Percentiles rank a stretch among this genome's conserved stretches.
phyloP scores from a whole-genome alignment of 1,284 basidiomycete genomes.

The Sanghuangporus sanghuang region DNA sequence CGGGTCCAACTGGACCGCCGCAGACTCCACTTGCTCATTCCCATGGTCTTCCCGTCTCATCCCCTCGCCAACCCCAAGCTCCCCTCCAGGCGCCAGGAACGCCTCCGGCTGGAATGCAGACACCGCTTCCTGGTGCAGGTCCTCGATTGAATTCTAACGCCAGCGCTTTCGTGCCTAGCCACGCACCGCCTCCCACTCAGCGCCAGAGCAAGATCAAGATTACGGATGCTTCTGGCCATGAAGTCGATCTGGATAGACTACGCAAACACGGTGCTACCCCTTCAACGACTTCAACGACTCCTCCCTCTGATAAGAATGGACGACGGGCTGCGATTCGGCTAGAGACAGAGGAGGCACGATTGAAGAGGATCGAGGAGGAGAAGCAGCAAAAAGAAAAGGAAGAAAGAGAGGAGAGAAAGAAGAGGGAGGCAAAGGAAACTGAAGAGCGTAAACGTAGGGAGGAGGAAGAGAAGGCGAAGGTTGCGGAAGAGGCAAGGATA shows the following conservation, averaged over 20 bases:
- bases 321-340: slow-evolving; percentile 33
- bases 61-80: slow-evolving; percentile 56
- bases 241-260: slow-evolving; percentile 50
- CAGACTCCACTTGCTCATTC: slow-evolving; percentile 29
- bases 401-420: slow-evolving; percentile 22
- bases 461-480: slow-evolving; percentile 21
- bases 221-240: slow-evolving; percentile 48
- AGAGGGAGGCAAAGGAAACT: slow-evolving; percentile 27
- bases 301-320: slow-evolving; percentile 31
- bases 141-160: slow-evolving; percentile 55
- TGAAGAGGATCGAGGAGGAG: slow-evolving; percentile 23
- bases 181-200: slow-evolving; percentile 13
- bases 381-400: slow-evolving; percentile 21
- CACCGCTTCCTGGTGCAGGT: slow-evolving; percentile 56
- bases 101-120: slow-evolving; percentile 54
- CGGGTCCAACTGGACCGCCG: slow-evolving; percentile 21
- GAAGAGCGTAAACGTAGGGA: slow-evolving; percentile 27
- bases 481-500: slow-evolving; percentile 26
- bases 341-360: slow-evolving; percentile 38
- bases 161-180: slow-evolving; percentile 54
- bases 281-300: slow-evolving; percentile 26
- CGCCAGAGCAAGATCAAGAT: slow-evolving; percentile 40
- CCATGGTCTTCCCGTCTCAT: slow-evolving; percentile 38
- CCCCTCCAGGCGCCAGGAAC: slow-evolving; percentile 56
- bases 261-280: slow-evolving; percentile 42